Evolutionary conservation across 2,329 filamentous ascomycete genomes (phyloP), one percentile per base, ranked within the genome.

Genomic region (Microdochium trichocladiopsis): DNA sequence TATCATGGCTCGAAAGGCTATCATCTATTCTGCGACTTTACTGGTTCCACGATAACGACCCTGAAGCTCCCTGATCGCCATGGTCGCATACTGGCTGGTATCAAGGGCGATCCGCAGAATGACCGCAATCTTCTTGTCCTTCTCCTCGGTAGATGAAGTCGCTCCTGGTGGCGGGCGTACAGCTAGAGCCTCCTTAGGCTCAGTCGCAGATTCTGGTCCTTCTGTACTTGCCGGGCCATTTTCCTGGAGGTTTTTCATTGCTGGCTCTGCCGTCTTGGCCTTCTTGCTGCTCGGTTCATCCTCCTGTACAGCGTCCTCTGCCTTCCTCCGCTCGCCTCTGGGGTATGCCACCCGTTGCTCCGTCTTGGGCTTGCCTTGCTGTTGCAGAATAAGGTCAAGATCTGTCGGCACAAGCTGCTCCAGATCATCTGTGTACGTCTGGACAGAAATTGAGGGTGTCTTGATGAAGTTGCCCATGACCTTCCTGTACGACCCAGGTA

Each of bases 361-460:
- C 25, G 53, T 51, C 52, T 61, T 63, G 54, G 61, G 57, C 47
- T 60, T 56, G 2, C 55, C 55, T 23, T 55, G 50, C 14, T 56
- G 56, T 52, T 53, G 43, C 50, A 28, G 24, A n/a, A 93, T 70
- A 50, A 78, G 72, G 60, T 96, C 89, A 52, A 94, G 63, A 67
- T 99, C 94, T 0, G 94, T 99, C 55, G 87, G 82, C 3, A 95
- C 87, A 70, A 97, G 84, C 71, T 97, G 92, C 70, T 95, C 84
- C 31, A 86, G 82, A 28, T 86, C 83, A 25, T 84, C 78, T 3
- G 65, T 64, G 65, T 96, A 97, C 4, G 75, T 70, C 62, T 80
- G 84, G 11, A 96, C 80, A 53, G 89, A 81, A 53, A 84, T 86
- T 11, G 77, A 80, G 8, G 89, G 80, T 8, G 76, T 69, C 2